Percentiles rank a stretch among this genome's conserved stretches.
These are phyloP conservation scores for Harrya chromipes DNA, from an alignment of 768 basidiomycete species.

Conservation along the genomic window DNA sequence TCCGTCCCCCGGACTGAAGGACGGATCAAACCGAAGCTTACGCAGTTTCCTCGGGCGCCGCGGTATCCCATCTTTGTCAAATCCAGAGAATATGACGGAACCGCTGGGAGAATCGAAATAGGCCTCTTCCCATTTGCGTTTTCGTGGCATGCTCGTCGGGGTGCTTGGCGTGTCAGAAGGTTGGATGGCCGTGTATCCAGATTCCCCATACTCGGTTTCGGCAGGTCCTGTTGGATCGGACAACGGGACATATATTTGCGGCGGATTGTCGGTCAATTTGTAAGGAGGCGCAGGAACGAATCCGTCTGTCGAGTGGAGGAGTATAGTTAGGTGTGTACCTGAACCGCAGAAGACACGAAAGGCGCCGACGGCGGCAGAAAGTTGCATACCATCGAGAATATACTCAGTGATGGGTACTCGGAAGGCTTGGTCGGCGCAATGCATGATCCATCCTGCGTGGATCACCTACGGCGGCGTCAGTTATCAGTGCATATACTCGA, in stretches of 20 bases:
- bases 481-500: conserved; percentile 9
- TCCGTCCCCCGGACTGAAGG: conserved; percentile 17
- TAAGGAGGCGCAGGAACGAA: conserved; percentile 21
- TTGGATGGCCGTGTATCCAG: neutral
- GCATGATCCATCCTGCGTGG: conserved; percentile 30
- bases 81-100: conserved; percentile 26
- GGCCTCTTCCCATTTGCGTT: conserved; percentile 29
- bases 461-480: conserved; percentile 19
- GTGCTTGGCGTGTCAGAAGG: conserved; percentile 25
- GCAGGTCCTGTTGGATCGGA: neutral
- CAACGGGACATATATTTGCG: neutral
- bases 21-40: conserved; percentile 26
- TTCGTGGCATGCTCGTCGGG: conserved; percentile 17
- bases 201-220: neutral
- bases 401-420: conserved; percentile 26
- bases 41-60: conserved; percentile 28
- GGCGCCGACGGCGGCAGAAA: neutral
- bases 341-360: neutral
- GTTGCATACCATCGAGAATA: conserved; percentile 30
- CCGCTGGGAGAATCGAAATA: conserved; percentile 28
- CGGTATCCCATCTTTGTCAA: conserved; percentile 31
- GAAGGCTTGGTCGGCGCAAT: conserved; percentile 27
- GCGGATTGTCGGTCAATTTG: conserved; percentile 3
- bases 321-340: conserved; percentile 1
- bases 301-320: conserved; percentile 7